Evolutionary conservation across 306 rosid genomes (phyloP), one percentile per base, ranked within the genome.

Genomic region (Cicer chorassanicum): DNA sequence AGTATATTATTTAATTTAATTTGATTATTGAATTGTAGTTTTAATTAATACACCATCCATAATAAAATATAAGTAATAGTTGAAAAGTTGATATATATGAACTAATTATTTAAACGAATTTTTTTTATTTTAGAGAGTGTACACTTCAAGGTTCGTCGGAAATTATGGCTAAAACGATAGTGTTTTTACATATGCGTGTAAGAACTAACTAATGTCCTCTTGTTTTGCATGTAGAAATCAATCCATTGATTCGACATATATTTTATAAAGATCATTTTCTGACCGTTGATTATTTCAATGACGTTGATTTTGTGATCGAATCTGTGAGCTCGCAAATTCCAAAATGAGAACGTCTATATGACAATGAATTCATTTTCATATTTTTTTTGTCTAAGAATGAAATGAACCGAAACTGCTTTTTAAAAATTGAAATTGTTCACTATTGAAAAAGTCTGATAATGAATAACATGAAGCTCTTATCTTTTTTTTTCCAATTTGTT

Each of bases 401-500:
- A 50, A 49, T 3, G 64, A 39, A 42, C 45, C 39, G 4, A 55
- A 67, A 46, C 16, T 38, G 48, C 1, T 16, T 46, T n/a, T 21
- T n/a, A 5, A 36, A 18, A 19, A 12, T 34, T 64, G 45, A 44
- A 64, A 46, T 36, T 7, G n/a, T 8, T 70, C 48, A 49, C 57
- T 15, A 39, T 72, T 46, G 12, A 13, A 5, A 61, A 14, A 3
- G 51, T 51, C 70, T 56, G 86, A 81, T 83, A 39, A 83, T 62
- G 82, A 62, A 85, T 62, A 81, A 41, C 40, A 16, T 55, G 9
- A 42, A 29, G 51, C 15, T 15, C 24, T 64, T 0, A 73, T 55
- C 46, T 57, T 21, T 61, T 59, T 48, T 16, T 69, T 68, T 46
- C 9, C 13, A 11, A 65, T 50, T 10, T 10, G 72, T 49, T 21